These are phyloP conservation scores for Aspergillus egyptiacus DNA, from an alignment of 495 filamentous ascomycete species.

Conservation along the genomic window DNA sequence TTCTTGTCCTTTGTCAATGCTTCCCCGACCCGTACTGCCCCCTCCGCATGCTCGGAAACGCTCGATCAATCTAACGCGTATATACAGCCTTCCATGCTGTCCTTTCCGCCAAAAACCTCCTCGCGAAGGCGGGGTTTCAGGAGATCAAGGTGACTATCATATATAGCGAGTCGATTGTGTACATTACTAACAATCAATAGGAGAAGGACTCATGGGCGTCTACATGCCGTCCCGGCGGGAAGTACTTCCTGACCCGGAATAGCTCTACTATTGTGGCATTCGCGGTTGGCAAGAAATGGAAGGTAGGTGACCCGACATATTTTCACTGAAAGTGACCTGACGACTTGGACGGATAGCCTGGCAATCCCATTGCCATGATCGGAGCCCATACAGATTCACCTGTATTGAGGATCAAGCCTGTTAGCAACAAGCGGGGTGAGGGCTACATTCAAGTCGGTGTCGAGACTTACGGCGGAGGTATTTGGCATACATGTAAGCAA, in stretches of 20 bases:
- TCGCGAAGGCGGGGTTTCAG: constrained; percentile 76
- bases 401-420: constrained; percentile 83
- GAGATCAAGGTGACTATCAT: constrained; percentile 58
- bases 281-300: constrained; percentile 87
- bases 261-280: constrained; percentile 92
- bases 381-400: constrained; percentile 96
- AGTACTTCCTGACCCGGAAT: constrained; percentile 95
- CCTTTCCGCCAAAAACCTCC: constrained; percentile 62
- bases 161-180: not conserved
- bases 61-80: constrained; percentile 20
- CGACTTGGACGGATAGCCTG: constrained; percentile 46
- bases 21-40: constrained; percentile 78
- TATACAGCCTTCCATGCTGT: constrained; percentile 88
- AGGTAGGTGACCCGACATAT: constrained; percentile 33
- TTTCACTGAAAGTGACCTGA: not conserved
- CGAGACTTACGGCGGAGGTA: constrained; percentile 90
- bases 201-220: constrained; percentile 87
- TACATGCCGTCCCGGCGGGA: constrained; percentile 75
- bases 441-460: constrained; percentile 96
- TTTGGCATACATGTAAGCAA: constrained; percentile 56
- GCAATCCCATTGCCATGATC: constrained; percentile 90
- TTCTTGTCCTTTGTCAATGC: constrained; percentile 92
- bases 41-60: not conserved
- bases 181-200: constrained; percentile 28
- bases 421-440: constrained; percentile 77